Conservation (phyloP, 164 flowering plant species). For the Tetracentron sinense region DNA sequence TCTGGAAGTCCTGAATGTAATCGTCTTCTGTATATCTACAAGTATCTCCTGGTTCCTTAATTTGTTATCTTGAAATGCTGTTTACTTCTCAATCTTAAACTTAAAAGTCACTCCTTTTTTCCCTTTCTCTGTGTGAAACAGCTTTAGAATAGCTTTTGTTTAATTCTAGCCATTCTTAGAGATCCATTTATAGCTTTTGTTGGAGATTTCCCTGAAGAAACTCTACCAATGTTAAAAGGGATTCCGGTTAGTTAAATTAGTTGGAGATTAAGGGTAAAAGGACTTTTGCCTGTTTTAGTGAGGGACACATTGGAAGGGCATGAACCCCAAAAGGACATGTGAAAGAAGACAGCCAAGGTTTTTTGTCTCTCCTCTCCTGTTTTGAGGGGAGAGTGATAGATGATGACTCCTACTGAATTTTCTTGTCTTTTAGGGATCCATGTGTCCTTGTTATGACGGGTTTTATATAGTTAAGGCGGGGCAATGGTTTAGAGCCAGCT, state of each 20-base stretch:
- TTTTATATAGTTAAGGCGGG: too few relatives aligned
- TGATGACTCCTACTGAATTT: slow-evolving; percentile 1
- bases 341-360: slow-evolving; percentile 16
- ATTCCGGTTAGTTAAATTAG: background rate
- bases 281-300: slow-evolving; percentile 9
- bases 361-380: slow-evolving; percentile 10
- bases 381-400: slow-evolving; percentile 13
- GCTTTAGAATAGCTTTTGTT: background rate
- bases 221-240: background rate
- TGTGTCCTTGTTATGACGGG: background rate
- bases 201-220: background rate
- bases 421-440: background rate
- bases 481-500: background rate
- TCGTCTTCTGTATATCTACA: slow-evolving; percentile 21
- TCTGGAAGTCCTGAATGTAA: slow-evolving; percentile 52
- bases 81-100: background rate
- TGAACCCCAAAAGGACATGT: slow-evolving; percentile 8
- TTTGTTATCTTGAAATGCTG: background rate
- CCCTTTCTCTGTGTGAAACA: background rate
- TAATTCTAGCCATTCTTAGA: background rate
- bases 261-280: background rate
- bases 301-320: slow-evolving; percentile 21
- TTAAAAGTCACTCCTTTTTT: background rate
- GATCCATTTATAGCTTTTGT: background rate
- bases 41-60: background rate